Evolutionary conservation across 495 filamentous ascomycete species (phyloP), one percentile per base, ranked within the genome.

Genomic region (Neurospora sp.): DNA sequence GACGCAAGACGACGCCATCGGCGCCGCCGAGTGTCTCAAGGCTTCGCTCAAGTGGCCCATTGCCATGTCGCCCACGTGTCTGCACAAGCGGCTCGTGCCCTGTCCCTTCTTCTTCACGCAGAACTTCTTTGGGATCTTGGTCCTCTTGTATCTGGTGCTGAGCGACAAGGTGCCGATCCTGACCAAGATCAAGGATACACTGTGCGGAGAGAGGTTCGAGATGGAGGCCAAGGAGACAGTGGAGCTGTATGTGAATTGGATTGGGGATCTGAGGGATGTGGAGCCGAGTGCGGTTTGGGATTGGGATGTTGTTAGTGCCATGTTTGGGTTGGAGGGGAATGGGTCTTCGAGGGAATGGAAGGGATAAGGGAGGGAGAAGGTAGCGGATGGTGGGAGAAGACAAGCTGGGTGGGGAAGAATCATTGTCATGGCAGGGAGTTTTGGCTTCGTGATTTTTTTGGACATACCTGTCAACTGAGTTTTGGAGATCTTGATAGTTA

Each of bases 61-160:
- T 45, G 81, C 81, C 71, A 87, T 89, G 83, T 85, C 84, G 31
- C 88, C 88, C 1, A 83, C 84, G 7, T 86, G 84, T 73, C 82
- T 82, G 59, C 82, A 84, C 70, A 90, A 89, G 78, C 78, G 87
- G 40, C 80, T 90, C 3, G 76, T 89, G 1, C 88, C 88, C 20
- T 87, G 85, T 69, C 74, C 86, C 14, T 89, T 89, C 72, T 85
- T 87, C 73, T 90, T 88, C 83, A 86, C 84, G 39, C 86, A 89
- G 71, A 88, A 86, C 69, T 82, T 89, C 69, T 81, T 90, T 35
- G 84, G 84, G 3, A 85, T 89, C 17, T 81, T 90, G 38, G 73
- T 90, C 22, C 81, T 89, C 40, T 73, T 89, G 61, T 84, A 87
- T 48, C 6, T 65, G 53, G 53, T 65, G 3, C 79, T 88, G 75